Evolutionary conservation across 148 eudicot genomes (phyloP).

Genomic region (Rhododendron simsii): DNA sequence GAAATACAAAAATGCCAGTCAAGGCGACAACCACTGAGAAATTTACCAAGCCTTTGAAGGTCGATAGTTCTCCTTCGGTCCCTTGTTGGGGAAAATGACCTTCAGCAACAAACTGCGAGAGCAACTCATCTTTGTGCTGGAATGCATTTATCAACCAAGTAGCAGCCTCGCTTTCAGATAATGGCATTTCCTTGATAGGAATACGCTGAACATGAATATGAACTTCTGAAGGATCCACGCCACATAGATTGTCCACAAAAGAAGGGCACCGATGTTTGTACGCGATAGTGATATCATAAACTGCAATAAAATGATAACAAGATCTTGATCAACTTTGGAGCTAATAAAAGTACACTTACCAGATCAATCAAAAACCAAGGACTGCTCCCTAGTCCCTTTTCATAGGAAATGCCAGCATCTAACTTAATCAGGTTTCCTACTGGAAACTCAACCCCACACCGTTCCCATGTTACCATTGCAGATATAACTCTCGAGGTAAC

Average conservation of each 20-base stretch:
- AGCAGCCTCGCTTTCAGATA: constrained; percentile 40
- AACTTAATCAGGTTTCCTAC: background rate
- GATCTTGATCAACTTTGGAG: background rate
- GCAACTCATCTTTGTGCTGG: constrained; percentile 53
- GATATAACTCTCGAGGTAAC: background rate
- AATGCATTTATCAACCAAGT: constrained; percentile 54
- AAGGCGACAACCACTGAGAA: constrained; percentile 26
- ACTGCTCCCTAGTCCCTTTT: background rate
- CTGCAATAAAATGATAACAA: constrained; percentile 28
- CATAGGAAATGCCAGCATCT: background rate
- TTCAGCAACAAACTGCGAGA: constrained; percentile 37
- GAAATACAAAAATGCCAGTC: constrained; percentile 35
- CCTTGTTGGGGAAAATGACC: constrained; percentile 52
- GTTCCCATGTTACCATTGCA: background rate
- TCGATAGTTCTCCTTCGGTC: constrained; percentile 50
- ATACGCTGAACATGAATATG: constrained; percentile 56
- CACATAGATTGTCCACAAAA: constrained; percentile 62
- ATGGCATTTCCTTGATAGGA: constrained; percentile 41
- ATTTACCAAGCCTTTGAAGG: constrained; percentile 48
- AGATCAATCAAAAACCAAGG: background rate
- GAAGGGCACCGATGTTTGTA: constrained; percentile 64
- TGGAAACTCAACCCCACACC: background rate
- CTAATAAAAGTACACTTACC: background rate
- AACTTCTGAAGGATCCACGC: constrained; percentile 73
- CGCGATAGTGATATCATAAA: constrained; percentile 69